Evolutionary conservation across 495 filamentous ascomycete genomes (phyloP), one percentile per base, ranked within the genome.

Genomic region (Parachaetomium inaequale): DNA sequence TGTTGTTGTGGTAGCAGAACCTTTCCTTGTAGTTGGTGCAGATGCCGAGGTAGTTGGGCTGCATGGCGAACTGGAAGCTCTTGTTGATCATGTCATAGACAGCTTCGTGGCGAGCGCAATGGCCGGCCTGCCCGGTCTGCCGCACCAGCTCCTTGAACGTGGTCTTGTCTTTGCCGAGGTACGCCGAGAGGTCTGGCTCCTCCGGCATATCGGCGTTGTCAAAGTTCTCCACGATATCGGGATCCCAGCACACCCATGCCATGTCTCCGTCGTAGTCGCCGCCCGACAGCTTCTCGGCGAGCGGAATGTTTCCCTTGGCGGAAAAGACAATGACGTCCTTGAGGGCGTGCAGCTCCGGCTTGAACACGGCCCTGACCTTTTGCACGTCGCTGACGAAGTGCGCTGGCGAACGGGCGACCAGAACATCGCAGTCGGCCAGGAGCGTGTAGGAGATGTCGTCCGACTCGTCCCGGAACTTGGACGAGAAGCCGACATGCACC

Each of bases 241-340:
- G 79, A 61, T 97, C 92, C 93, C 92, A 97, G 72, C 92, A 96
- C 17, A 96, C 78, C 92, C 92, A 94, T 0, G 86, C 89, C 43
- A 81, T 87, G 65, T 98, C 94, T 0, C 94, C 94, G 62, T 97
- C 93, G 70, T 97, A 97, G 73, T 98, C 94, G 10, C 94, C 94
- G 15, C 93, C 94, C 4, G 91, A 94, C 0, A 97, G 79, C 72
- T 91, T 90, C 34, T 86, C 83, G 0, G 92, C 94, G 1, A 96
- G 81, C 0, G 91, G 84, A 23, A 80, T 80, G 12, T 82, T 54
- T 0, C 94, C 93, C 65, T 82, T 83, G 0, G 81, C 80, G 0
- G 94, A 81, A 66, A 98, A 97, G 2, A 97, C 84, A 60, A 96
- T 88, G 7, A 97, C 89, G 70, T 97, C 90, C 62, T 88, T 86